Percentiles rank a stretch among this genome's conserved stretches.
These are phyloP conservation scores for Fusarium buxicola DNA, from an alignment of 2,329 filamentous ascomycete species.

Conservation along the genomic window DNA sequence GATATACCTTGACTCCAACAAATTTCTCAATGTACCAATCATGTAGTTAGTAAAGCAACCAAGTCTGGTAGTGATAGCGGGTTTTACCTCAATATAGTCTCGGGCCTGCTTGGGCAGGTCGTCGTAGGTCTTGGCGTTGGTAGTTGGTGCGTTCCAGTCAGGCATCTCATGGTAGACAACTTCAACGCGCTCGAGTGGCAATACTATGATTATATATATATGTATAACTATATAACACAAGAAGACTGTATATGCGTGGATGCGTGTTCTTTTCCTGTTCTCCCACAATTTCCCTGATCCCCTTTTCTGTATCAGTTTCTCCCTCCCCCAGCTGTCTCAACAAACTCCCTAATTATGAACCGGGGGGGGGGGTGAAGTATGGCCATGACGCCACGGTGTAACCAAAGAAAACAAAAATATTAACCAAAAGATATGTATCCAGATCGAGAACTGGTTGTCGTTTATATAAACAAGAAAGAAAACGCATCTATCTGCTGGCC, in stretches of 20 bases:
- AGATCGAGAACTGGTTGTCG: slow-evolving; percentile 4
- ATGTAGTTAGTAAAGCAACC: background rate
- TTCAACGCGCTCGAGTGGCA: too few species aligned
- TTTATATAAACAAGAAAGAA: slow-evolving; percentile 1
- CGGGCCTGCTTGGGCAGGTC: slow-evolving; percentile 71
- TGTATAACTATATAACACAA: too few species aligned
- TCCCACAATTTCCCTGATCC: background rate
- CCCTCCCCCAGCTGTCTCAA: slow-evolving; percentile 11
- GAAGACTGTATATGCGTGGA: slow-evolving; percentile 12
- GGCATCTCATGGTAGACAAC: slow-evolving; percentile 73
- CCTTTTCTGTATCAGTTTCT: slow-evolving; percentile 21
- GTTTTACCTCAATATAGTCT: slow-evolving; percentile 65
- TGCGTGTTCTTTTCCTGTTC: slow-evolving; percentile 23
- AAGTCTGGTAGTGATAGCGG: background rate
- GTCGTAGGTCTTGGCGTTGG: slow-evolving; percentile 59
- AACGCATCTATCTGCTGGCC: background rate
- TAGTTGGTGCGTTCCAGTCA: slow-evolving; percentile 74
- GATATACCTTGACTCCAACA: slow-evolving; percentile 1
- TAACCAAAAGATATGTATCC: slow-evolving; percentile 2
- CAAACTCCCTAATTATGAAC: slow-evolving; percentile 15
- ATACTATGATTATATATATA: slow-evolving; percentile 12
- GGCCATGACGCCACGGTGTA: slow-evolving; percentile 36
- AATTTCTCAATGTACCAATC: background rate
- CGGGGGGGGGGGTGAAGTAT: slow-evolving; percentile 1
- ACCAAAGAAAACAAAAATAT: slow-evolving; percentile 1